Evolutionary conservation across 1,284 basidiomycete species (phyloP), one percentile per base, ranked within the genome.

Genomic region (Stygiomarasmius scandens): DNA sequence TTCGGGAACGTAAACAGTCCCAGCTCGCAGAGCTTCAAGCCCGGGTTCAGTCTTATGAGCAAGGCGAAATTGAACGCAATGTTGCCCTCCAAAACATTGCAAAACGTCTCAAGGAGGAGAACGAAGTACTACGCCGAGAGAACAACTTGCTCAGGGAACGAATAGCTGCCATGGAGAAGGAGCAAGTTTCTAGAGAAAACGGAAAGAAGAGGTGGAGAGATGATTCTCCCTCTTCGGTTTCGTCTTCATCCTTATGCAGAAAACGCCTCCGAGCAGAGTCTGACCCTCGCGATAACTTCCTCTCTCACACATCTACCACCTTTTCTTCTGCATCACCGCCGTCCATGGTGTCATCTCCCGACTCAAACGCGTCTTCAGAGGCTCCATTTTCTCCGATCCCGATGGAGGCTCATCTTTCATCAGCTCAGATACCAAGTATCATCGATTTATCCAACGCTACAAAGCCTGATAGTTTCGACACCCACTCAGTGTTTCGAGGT

Each of bases 21-120:
- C 94, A 95, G 67, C 87, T 96, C 44, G 85, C 88, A n/a, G 93
- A 95, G 54, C 83, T 96, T 32, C 93, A 96, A 74, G 90, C 92
- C 59, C 89, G 93, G 47, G 79, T 96, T 51, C 86, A 92, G 62
- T 85, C 86, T 41, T 95, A 94, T 66, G 93, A 96, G 71, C 90
- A 93, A 64, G 92, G 93, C 41, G 93, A 95, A 70, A 89, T 95
- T 49, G 91, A 95, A 71, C 88, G 92, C 52, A 95, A 92, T 67
- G 86, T 95, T 50, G 90, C 91, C 46, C 77, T 96, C 22, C 93
- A 95, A 71, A 88, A 84, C 58, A 85, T 94, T 54, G 92, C 92
- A 23, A 91, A 93, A 70, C 87, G 88, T 24, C 81, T 93, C 58
- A 96, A 95, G 74, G 90, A 93, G 61, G 93, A 96, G 70, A 96